A percentile compares a stretch with the other conserved stretches of the same genome.
Evolutionary conservation across 169 alveolate species (phyloP).

Genomic region (Theileria orientalis): DNA sequence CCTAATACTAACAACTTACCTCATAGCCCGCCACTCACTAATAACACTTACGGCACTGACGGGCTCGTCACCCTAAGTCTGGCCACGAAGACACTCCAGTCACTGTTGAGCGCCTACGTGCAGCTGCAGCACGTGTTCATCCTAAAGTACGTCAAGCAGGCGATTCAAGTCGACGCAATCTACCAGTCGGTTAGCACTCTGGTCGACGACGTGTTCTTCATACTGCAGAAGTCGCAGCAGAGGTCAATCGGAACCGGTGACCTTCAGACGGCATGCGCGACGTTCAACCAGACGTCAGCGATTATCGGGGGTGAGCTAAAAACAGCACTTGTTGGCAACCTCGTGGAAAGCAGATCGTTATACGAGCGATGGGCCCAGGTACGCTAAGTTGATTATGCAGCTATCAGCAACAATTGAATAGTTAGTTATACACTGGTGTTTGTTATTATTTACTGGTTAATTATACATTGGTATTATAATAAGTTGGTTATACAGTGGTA

Average conservation of each 20-base stretch:
- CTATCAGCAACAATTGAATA: no score
- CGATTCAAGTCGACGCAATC: constrained; percentile 48
- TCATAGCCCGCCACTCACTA: no score
- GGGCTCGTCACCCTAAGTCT: constrained; percentile 20
- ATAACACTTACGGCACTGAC: constrained; percentile 14
- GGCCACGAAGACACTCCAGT: constrained; percentile 50
- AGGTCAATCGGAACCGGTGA: constrained; percentile 65
- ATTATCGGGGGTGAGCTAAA: constrained; percentile 30
- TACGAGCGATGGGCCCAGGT: constrained; percentile 45
- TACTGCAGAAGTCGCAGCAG: constrained; percentile 61
- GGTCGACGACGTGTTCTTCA: constrained; percentile 60
- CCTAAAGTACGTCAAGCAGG: constrained; percentile 17
- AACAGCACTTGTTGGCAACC: constrained; percentile 32
- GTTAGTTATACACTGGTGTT: no score
- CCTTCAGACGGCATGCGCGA: constrained; percentile 66
- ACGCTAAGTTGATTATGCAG: no score
- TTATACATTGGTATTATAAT: background rate
- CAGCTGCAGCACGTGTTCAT: constrained; percentile 45
- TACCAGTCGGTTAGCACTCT: constrained; percentile 49
- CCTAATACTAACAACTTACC: no score
- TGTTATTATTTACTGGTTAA: no score
- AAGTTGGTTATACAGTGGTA: no score
- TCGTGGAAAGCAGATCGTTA: constrained; percentile 35
- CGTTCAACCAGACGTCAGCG: constrained; percentile 47
- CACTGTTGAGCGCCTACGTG: constrained; percentile 37